Evolutionary conservation across 2,329 filamentous ascomycete species (phyloP).

Genomic region (Celoporthe dispersa): DNA sequence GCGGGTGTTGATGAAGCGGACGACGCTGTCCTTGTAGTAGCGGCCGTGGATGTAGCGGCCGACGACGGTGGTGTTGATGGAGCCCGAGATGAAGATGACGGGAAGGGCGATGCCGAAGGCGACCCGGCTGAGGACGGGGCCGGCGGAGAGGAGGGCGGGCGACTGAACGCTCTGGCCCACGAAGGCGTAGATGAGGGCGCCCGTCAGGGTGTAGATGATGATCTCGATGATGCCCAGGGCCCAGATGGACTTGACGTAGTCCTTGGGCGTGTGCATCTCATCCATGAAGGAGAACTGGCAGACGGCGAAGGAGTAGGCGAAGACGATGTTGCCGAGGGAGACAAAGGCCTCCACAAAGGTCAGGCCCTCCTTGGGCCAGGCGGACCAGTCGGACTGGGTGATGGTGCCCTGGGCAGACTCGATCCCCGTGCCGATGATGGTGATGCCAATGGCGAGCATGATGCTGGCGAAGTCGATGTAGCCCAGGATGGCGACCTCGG

Average conservation of each 20-base stretch:
- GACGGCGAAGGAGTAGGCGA: slow-evolving; percentile 66
- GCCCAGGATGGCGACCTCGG: slow-evolving; percentile 53
- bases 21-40: slow-evolving; percentile 48
- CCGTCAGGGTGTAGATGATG: slow-evolving; percentile 68
- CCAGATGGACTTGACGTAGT: slow-evolving; percentile 60
- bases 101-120: slow-evolving; percentile 73
- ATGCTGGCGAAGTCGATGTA: slow-evolving; percentile 66
- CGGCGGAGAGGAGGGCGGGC: slow-evolving; percentile 70
- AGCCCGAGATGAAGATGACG: slow-evolving; percentile 75
- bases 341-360: slow-evolving; percentile 61
- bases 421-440: slow-evolving; percentile 68
- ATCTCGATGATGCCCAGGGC: slow-evolving; percentile 66
- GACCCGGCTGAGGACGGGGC: slow-evolving; percentile 62
- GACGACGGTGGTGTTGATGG: slow-evolving; percentile 63
- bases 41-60: slow-evolving; percentile 52
- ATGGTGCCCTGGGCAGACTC: slow-evolving; percentile 35
- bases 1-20: slow-evolving; percentile 52
- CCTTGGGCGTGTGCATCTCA: slow-evolving; percentile 54
- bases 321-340: slow-evolving; percentile 69
- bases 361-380: slow-evolving; percentile 50
- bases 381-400: slow-evolving; percentile 44
- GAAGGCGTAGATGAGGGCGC: slow-evolving; percentile 71
- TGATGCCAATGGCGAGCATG: slow-evolving; percentile 64
- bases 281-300: slow-evolving; percentile 59
- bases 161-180: slow-evolving; percentile 66